Base-by-base conservation (phyloP, 768 basidiomycete species). In the Kwoniella europaea region DNA sequence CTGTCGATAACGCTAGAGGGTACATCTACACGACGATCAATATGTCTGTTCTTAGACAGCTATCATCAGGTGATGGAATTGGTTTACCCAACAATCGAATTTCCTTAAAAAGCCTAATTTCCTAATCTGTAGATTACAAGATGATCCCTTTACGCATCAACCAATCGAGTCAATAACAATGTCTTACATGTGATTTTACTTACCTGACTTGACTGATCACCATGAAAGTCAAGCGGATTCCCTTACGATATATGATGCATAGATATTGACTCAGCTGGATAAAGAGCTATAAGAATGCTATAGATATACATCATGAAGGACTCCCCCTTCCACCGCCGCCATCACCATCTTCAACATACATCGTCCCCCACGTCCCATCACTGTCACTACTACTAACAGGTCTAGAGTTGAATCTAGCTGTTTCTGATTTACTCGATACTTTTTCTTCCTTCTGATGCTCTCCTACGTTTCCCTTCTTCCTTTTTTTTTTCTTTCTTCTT, bases 401-500 rank as follows among this genome's bases (percentile, higher is more conserved):
- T n/a, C 66, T 56, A 67, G 66, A 67, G 66, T 67, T 67, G 66
- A 67, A 67, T 67, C 66, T 60, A 42, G 65, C 3, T 20, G 68
- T 62, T 71, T 68, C 6, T 53, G 65, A 27, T 55, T 62, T 41
- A 58, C 35, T 35, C 35, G 35, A 35, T 66, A 46, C 63, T 29
- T 42, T 60, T 61, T 50, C 55, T 16, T 56, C 55, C 24, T 56
- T 35, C 35, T 52, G 35, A 66, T 35, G 29, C 55, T 52, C 67
- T 59, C 20, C 12, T 50, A 10, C 1, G 12, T 50, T 50, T 50
- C 46, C 4, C 46, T 50, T 4, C 46, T 16, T 18, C 46, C 18
- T 18, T 50, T 50, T 10, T 50, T 10, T 50, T 50, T 18, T 50
- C 18, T 18, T 50, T 50, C 46, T 50, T 50, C 46, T 50, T 50